phyloP scores from a whole-genome alignment of 1,139 yeast species.

The Nadsonia starkeyi-henricii region DNA sequence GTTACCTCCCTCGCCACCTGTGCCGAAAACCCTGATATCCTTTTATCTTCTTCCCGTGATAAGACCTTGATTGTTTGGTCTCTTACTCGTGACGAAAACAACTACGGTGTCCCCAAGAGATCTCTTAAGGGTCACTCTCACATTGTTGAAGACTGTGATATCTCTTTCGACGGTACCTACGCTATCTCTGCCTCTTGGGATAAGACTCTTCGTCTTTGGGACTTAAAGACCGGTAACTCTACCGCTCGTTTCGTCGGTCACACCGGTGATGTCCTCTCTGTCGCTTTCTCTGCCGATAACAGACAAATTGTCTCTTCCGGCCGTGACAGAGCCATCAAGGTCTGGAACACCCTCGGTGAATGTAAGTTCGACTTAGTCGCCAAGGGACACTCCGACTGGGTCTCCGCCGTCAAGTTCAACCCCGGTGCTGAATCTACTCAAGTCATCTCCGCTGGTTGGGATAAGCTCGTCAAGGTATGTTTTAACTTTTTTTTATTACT shows the following conservation, averaged over 20 bases:
- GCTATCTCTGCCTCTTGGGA: constrained; percentile 99
- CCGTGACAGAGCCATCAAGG: constrained; percentile 97
- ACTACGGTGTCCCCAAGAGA: constrained; percentile 97
- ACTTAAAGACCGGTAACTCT: constrained; percentile 87
- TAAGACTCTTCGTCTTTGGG: constrained; percentile 98
- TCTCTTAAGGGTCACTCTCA: constrained; percentile 98
- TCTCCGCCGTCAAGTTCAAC: constrained; percentile 91
- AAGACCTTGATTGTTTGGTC: constrained; percentile 97
- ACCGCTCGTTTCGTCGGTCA: constrained; percentile 96
- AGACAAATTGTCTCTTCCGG: constrained; percentile 98
- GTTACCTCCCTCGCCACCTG: constrained; percentile 98
- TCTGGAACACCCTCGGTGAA: constrained; percentile 99
- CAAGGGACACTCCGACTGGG: constrained; percentile 97
- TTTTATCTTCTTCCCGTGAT: constrained; percentile 98
- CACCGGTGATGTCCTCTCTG: constrained; percentile 94
- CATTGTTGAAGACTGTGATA: constrained; percentile 96
- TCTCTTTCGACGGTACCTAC: constrained; percentile 96
- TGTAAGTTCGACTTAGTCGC: constrained; percentile 78
- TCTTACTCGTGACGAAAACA: constrained; percentile 93
- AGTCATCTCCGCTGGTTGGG: constrained; percentile 98
- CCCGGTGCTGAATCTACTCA: constrained; percentile 54
- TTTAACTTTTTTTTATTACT: constrained; percentile 12
- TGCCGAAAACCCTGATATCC: constrained; percentile 95
- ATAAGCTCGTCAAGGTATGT: constrained; percentile 98
- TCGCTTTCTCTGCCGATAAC: constrained; percentile 91